Conservation (phyloP, 202 grass and related monocot genomes). For the Carex arenaria region DNA sequence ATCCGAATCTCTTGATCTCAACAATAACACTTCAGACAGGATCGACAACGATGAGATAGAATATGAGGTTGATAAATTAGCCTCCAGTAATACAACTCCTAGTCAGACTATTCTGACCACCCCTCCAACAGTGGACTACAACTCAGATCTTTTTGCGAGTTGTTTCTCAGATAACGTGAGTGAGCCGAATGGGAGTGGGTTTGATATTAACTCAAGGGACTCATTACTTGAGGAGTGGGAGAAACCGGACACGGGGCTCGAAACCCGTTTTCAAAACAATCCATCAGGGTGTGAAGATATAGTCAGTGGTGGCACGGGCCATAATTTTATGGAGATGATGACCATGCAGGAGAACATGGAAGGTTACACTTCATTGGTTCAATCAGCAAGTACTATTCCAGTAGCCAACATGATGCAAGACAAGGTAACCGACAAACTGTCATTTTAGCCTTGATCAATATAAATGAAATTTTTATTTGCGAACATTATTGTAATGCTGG, state of each 20-base stretch:
- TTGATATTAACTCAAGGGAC: conserved; percentile 76
- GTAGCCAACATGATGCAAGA: conserved; percentile 49
- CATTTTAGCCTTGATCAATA: not conserved
- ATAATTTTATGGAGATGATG: conserved; percentile 36
- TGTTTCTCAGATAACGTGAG: conserved; percentile 19
- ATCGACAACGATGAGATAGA: conserved; percentile 5
- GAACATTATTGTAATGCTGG: not conserved
- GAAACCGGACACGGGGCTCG: conserved; percentile 36
- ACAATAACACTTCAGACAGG: conserved; percentile 16
- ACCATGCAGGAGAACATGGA: conserved; percentile 39
- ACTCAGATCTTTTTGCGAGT: conserved; percentile 7
- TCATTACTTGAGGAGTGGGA: conserved; percentile 38
- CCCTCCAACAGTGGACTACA: conserved; percentile 8
- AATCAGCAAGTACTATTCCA: conserved; percentile 51
- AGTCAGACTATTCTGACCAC: not conserved
- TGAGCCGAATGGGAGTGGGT: conserved; percentile 27
- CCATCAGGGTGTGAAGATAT: conserved; percentile 14
- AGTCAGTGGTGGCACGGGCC: conserved; percentile 28
- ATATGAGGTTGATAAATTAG: conserved; percentile 11
- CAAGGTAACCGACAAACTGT: conserved; percentile 44
- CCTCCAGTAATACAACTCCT: conserved; percentile 4
- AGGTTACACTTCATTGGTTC: conserved; percentile 33
- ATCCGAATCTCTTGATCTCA: conserved; percentile 16
- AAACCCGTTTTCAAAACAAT: conserved; percentile 32
- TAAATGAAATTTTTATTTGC: not conserved